Evolutionary conservation across 306 rosid genomes (phyloP).

Genomic region (Abrus precatorius): DNA sequence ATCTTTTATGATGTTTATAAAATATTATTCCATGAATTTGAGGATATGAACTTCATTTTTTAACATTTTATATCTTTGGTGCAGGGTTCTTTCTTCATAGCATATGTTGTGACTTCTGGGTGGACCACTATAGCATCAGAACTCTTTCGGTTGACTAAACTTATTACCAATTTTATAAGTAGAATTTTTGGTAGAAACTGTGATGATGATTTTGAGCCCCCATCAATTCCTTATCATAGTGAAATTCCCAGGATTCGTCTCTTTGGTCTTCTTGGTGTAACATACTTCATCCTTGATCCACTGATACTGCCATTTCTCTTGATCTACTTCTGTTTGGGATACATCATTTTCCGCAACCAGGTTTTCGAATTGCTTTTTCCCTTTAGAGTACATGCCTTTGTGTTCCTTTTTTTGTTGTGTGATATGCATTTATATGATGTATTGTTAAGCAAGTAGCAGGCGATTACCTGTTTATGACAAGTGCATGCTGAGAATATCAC

Average conservation of each 20-base stretch:
- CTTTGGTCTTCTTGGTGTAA: conserved; percentile 89
- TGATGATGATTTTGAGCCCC: conserved; percentile 62
- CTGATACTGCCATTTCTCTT: conserved; percentile 91
- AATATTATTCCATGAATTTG: conserved; percentile 18
- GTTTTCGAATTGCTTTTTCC: conserved; percentile 51
- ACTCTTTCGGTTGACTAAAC: conserved; percentile 63
- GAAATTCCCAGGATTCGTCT: conserved; percentile 73
- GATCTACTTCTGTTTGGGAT: conserved; percentile 79
- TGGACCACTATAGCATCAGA: conserved; percentile 80
- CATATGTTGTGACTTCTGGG: conserved; percentile 69
- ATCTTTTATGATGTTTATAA: not conserved
- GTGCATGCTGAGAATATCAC: not conserved
- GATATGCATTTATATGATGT: not conserved
- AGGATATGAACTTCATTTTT: conserved; percentile 31
- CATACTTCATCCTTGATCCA: conserved; percentile 93
- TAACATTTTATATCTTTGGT: conserved; percentile 46
- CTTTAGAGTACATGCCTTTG: conserved; percentile 26
- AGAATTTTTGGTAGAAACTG: conserved; percentile 50
- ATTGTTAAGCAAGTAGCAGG: not conserved
- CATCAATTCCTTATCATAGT: conserved; percentile 72
- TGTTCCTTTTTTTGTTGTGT: not conserved
- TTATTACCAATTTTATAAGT: conserved; percentile 54
- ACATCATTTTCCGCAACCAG: conserved; percentile 91
- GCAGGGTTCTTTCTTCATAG: conserved; percentile 91
- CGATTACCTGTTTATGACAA: not conserved